Evolutionary conservation across 805 yeast genomes (phyloP), one percentile per base, ranked within the genome.

Genomic region (Candida sonorensis): DNA sequence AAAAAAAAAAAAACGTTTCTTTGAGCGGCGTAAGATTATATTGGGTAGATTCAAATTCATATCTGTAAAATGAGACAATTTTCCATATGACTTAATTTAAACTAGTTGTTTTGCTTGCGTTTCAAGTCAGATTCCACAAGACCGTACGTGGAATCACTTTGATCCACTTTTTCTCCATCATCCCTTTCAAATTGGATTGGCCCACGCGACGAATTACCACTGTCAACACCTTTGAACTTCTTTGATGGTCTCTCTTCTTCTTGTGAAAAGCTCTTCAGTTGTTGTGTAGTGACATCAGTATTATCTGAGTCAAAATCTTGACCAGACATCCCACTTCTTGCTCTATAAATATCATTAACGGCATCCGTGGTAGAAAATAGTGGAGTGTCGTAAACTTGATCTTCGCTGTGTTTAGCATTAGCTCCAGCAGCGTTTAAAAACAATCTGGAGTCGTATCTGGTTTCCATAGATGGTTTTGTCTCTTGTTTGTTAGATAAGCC

Each of bases 381-480:
- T 1, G 85, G 77, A 31, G 53, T 64, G 39, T 75, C 81, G 44
- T 79, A 80, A 3, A 75, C 56, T 44, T 69, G 75, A 31, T 68
- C 77, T 17, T 64, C 71, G 26, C 57, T 48, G 17, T 50, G 51
- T 14, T 52, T 46, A 1, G 62, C 48, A 23, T 63, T 63, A 2
- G 72, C 55, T 2, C 51, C 46, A 8, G 57, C 53, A 2, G 70
- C 70, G 18, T 64, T 65, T 8, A 70, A 53, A 41, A 67, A 78
- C 21, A 81, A 50, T 19, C 83, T 62, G 1, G 83, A 64, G 46
- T 81, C 90, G 43, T 73, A 75, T 31, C 64, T 64, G 3, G 64
- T 56, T 27, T 70, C 78, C 50, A 26, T 44, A 12, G 39, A 44
- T 21, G 37, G 37, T 23, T 39, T 41, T 5, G 35, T 40, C 12